Evolutionary conservation across 1,139 yeast genomes (phyloP), one percentile per base, ranked within the genome.

Genomic region (Blastobotrys elegans): DNA sequence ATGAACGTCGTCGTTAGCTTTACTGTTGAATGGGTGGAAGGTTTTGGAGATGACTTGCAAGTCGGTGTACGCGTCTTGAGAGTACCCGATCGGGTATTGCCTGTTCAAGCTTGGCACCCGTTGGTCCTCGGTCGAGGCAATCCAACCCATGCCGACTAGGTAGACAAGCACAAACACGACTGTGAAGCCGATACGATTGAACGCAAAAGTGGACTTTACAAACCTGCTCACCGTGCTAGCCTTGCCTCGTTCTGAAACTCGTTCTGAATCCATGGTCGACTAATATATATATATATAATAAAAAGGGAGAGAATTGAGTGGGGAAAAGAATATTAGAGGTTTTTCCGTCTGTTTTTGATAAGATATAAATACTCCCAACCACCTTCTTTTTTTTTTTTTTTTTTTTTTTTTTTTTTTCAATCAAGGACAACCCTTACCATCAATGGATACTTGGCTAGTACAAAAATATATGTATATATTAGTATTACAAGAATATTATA

Each of bases 1-100:
- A 62, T 85, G 92, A 13, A 88, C 88, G 26, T 68, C 71, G 61
- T 84, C 95, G 64, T 88, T 89, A 6, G 82, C 86, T 48, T 72
- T 76, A 0, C 96, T 82, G 24, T 80, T 79, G 64, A 84, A 89
- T 0, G 96, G 88, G 65, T 90, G 97, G 51, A 79, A 80, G 37
- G 73, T 65, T 36, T 67, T 61, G 0, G 92, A 83, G 14, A 89
- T 82, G 8, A 67, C 64, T 62, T 86, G 94, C 47, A 88, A 72
- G 56, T 82, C 85, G 4, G 65, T 55, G 96, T 95, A 88, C 2
- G 82, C 72, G 1, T 73, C 64, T 14, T 76, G 68, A 5, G 81
- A 61, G 43, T 47, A 56, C 27, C 50, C 46, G n/a, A 18, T 43
- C 8, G 58, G 56, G 39, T 57, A 58, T 10, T 38, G 41, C 2